Percentiles rank a stretch among this genome's conserved stretches.
Conservation (phyloP, 2,329 filamentous ascomycete genomes). For the Verticillium albo-atrum region DNA sequence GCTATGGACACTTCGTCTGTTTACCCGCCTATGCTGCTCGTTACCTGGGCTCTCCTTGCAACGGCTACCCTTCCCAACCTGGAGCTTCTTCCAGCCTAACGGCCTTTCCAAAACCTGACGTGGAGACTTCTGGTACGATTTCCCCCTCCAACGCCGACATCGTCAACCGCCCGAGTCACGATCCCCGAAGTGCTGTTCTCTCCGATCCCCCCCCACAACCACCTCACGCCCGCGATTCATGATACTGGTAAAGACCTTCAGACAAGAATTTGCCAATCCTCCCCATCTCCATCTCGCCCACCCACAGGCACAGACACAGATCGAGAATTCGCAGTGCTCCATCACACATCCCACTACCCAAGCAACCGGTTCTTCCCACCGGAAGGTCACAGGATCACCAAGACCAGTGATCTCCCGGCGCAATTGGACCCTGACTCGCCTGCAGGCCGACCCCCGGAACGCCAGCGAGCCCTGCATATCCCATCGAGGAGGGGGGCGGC, state of each 20-base stretch:
- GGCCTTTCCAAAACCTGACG: not conserved
- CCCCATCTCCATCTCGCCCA: too few relatives aligned
- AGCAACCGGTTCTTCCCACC: not conserved
- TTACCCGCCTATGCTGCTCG: not conserved
- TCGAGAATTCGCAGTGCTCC: not conserved
- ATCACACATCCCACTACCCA: not conserved
- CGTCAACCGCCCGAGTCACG: not conserved
- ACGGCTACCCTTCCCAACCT: not conserved
- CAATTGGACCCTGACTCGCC: not conserved
- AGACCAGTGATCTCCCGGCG: slow-evolving; percentile 19
- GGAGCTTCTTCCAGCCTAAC: not conserved
- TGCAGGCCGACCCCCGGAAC: not conserved
- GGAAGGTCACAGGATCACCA: slow-evolving; percentile 36
- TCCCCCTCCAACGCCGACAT: not conserved
- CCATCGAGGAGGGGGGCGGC: too few relatives aligned
- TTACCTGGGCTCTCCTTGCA: not conserved
- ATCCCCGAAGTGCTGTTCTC: not conserved
- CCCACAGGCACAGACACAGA: too few relatives aligned
- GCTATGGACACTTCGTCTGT: not conserved
- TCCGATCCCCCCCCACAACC: not conserved
- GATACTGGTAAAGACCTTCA: not conserved
- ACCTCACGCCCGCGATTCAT: not conserved
- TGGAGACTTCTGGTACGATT: not conserved
- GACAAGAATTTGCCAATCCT: not conserved
- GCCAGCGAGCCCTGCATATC: not conserved